Evolutionary conservation across 2,329 filamentous ascomycete genomes (phyloP).

Genomic region (Aspergillus pseudotamarii): DNA sequence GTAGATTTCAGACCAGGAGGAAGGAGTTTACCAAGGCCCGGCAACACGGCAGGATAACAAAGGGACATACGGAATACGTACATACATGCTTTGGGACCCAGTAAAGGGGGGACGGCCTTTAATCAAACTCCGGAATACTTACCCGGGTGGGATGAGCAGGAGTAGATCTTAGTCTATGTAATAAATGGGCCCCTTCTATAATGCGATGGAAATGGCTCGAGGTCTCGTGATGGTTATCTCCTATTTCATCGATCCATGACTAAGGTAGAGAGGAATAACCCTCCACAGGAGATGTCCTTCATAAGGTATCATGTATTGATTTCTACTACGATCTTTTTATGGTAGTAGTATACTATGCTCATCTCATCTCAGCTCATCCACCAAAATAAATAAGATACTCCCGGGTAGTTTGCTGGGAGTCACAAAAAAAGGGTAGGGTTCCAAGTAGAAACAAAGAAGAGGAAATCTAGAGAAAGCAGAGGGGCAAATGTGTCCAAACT

Average conservation of each 20-base stretch:
- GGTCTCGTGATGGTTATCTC: not conserved
- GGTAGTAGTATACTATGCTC: slow-evolving; percentile 3
- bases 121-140: not conserved
- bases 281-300: not conserved
- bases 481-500: not conserved
- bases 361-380: slow-evolving; percentile 5
- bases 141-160: not conserved
- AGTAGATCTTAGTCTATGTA: not conserved
- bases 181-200: not conserved
- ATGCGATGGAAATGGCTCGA: not conserved
- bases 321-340: not conserved
- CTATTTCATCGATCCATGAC: not conserved
- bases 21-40: not conserved
- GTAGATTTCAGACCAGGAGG: not conserved
- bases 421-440: not conserved
- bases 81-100: not conserved
- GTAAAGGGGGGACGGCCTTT: not conserved
- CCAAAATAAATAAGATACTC: not conserved
- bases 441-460: slow-evolving; percentile 7
- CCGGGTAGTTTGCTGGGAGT: not conserved
- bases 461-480: slow-evolving; percentile 1
- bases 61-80: not conserved
- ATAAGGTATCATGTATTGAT: slow-evolving; percentile 4
- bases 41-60: not conserved
- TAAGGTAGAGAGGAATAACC: not conserved